These are phyloP conservation scores for Linaria vulgaris DNA, from an alignment of 257 asterid species.

Conservation along the genomic window DNA sequence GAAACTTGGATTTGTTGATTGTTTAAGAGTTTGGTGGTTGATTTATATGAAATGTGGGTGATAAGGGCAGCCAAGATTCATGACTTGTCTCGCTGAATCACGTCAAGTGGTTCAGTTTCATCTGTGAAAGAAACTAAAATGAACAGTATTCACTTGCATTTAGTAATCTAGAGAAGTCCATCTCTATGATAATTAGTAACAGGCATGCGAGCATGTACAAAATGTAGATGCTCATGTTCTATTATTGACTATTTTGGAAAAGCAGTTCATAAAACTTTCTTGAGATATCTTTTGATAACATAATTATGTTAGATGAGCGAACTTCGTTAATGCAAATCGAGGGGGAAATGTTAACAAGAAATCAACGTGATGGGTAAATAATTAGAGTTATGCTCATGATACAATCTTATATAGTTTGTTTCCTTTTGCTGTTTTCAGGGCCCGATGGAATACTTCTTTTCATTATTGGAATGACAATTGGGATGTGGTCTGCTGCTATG, in stretches of 20 bases:
- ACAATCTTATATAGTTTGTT: neutral
- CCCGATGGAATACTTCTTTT: constrained; percentile 44
- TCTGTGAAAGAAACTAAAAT: too few relatives aligned
- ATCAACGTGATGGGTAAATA: neutral
- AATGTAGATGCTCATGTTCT: too few relatives aligned
- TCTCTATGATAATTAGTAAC: too few relatives aligned
- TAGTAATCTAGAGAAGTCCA: too few relatives aligned
- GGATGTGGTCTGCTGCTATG: constrained; percentile 43
- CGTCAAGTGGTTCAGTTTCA: too few relatives aligned
- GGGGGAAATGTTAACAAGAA: neutral
- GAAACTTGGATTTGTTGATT: neutral
- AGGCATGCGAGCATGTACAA: too few relatives aligned
- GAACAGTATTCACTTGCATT: too few relatives aligned
- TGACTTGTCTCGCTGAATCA: too few relatives aligned
- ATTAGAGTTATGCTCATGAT: neutral
- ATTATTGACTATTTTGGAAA: neutral
- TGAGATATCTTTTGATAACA: neutral
- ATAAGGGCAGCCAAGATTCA: too few relatives aligned
- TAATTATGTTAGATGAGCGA: neutral
- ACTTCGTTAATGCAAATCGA: neutral
- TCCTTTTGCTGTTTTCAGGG: constrained; percentile 33
- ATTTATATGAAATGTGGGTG: neutral
- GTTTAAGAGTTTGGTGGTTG: neutral
- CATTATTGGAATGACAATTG: constrained; percentile 55
- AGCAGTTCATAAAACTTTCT: neutral